Base-by-base conservation (phyloP, 2,329 filamentous ascomycete genomes). In the Knufia fluminis region DNA sequence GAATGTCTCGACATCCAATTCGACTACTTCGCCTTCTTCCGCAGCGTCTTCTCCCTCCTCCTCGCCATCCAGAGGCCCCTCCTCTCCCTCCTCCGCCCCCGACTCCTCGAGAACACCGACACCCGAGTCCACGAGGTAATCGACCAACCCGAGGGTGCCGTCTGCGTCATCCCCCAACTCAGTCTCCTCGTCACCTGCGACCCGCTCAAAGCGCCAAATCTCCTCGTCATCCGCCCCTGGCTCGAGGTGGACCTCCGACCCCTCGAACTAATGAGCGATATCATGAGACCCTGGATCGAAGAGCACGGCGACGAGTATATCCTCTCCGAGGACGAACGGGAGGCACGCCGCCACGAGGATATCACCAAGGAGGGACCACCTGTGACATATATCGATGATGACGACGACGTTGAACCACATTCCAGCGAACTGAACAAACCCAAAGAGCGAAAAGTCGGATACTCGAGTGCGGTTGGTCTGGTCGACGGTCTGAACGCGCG, bases 1-100 rank as follows among this genome's bases (percentile, higher is more conserved):
- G 38, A 40, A 22, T 40, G 22, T 12, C 38, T 40, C 17, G n/a
- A 40, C 17, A 40, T 40, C 19, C 38, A 40, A 22, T 40, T 40
- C 17, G 38, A 40, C 38, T 40, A 40, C 38, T 40, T 40, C 17
- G 38, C 38, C 19, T 40, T 40, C 17, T 40, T 40, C 38, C 17
- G 38, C 9, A 17, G 4, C 10, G 19, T 12, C 19, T 22, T 40
- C 17, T 19, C 38, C 9, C 38, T 40, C 16, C 17, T 40, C 16
- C 10, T 40, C 16, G 12, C 17, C 9, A 22, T 40, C 22, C 38
- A 40, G n/a, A n/a, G n/a, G n/a, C n/a, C n/a, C n/a, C n/a, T n/a
- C n/a, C n/a, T n/a, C n/a, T n/a, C n/a, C n/a, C n/a, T n/a, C n/a
- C n/a, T n/a, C n/a, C n/a, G n/a, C n/a, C n/a, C n/a, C n/a, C n/a